phyloP scores from a whole-genome alignment of 805 yeast genomes.

The Nakazawaea populi region DNA sequence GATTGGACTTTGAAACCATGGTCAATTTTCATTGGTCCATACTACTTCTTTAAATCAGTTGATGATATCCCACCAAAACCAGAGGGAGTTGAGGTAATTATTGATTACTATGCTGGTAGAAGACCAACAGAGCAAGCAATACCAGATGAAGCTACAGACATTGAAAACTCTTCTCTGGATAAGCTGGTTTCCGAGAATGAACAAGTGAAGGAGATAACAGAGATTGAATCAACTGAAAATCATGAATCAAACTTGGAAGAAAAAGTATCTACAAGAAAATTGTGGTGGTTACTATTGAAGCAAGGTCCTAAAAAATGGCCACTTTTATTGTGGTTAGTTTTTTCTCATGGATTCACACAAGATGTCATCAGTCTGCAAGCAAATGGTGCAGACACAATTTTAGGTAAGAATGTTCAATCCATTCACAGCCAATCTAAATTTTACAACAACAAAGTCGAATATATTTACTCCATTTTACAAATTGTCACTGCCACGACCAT shows the following conservation, averaged over 20 bases:
- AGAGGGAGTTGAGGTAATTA: constrained; percentile 44
- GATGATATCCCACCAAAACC: constrained; percentile 66
- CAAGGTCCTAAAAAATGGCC: constrained; percentile 52
- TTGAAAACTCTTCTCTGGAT: constrained; percentile 12
- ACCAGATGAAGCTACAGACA: constrained; percentile 9
- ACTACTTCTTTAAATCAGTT: constrained; percentile 43
- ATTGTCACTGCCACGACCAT: constrained; percentile 71
- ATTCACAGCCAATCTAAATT: constrained; percentile 57
- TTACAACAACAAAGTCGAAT: constrained; percentile 68
- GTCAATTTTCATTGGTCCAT: constrained; percentile 53
- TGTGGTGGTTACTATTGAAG: constrained; percentile 35
- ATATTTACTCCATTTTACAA: constrained; percentile 61
- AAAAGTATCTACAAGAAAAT: constrained; percentile 26
- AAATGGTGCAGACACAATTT: constrained; percentile 24
- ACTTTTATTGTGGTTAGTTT: constrained; percentile 37
- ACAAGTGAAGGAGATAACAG: background rate
- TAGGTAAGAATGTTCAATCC: constrained; percentile 39
- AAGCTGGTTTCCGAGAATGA: background rate
- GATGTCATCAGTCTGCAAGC: constrained; percentile 54
- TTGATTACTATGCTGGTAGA: constrained; percentile 65
- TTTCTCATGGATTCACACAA: constrained; percentile 56
- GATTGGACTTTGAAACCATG: constrained; percentile 65
- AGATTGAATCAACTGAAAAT: constrained; percentile 7
- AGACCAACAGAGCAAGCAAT: constrained; percentile 23
- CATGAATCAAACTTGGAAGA: constrained; percentile 19